Evolutionary conservation across 2,329 filamentous ascomycete species (phyloP).

Genomic region (Ophiocordyceps camponoti-rufipedis): DNA sequence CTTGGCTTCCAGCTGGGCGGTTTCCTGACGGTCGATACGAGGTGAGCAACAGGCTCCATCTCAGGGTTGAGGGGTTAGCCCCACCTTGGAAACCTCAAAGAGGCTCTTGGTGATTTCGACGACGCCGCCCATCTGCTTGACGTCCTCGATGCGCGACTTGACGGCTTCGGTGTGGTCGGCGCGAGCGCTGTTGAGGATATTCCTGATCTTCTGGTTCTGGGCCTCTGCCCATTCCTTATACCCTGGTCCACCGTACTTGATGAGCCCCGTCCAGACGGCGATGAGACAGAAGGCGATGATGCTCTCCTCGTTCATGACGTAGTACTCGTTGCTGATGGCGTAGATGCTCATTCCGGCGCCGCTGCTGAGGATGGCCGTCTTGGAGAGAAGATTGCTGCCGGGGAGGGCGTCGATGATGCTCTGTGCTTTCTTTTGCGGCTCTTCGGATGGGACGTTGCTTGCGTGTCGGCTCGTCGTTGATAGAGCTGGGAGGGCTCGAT

Average conservation of each 20-base stretch:
- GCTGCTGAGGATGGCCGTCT: constrained; percentile 92
- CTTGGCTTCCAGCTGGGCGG: constrained; percentile 85
- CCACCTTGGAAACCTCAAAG: constrained; percentile 95
- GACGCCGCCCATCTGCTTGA: constrained; percentile 85
- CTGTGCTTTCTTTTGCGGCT: constrained; percentile 93
- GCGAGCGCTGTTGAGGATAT: constrained; percentile 85
- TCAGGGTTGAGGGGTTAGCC: background rate
- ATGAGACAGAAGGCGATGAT: constrained; percentile 86
- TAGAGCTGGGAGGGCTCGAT: constrained; percentile 59
- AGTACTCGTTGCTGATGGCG: constrained; percentile 98
- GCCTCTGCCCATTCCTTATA: constrained; percentile 85
- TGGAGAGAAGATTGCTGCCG: constrained; percentile 81
- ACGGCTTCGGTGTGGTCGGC: constrained; percentile 91
- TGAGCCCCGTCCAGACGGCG: constrained; percentile 80
- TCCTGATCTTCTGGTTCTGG: constrained; percentile 83
- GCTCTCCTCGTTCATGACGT: constrained; percentile 97
- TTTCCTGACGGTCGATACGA: constrained; percentile 47
- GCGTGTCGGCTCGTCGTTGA: constrained; percentile 50
- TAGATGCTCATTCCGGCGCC: constrained; percentile 80
- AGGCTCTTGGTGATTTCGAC: constrained; percentile 94
- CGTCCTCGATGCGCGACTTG: constrained; percentile 82
- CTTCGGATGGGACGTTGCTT: constrained; percentile 65
- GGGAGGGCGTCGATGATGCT: constrained; percentile 87
- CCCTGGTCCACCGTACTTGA: constrained; percentile 81
- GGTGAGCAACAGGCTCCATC: background rate